A percentile compares a stretch with the other conserved stretches of the same genome.
Evolutionary conservation across 768 basidiomycete species (phyloP).

Genomic region (Rhizopogon vinicolor): DNA sequence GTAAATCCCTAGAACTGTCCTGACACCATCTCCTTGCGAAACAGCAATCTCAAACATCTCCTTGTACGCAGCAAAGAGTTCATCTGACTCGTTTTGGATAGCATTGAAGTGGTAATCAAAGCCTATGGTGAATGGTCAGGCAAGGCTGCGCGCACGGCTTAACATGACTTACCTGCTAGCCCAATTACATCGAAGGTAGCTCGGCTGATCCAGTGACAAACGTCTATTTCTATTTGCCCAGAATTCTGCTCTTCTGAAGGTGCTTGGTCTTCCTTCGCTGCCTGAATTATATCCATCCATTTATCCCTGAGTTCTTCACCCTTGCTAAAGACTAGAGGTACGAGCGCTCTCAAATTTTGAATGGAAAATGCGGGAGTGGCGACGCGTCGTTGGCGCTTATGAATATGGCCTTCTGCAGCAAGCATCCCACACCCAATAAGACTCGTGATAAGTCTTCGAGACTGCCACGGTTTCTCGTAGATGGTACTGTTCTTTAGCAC

Average conservation of each 20-base stretch:
- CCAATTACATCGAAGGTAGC: conserved; percentile 92
- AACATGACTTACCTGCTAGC: conserved; percentile 57
- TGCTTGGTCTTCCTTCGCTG: conserved; percentile 15
- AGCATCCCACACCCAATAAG: conserved; percentile 85
- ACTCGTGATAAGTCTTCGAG: conserved; percentile 65
- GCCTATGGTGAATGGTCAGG: conserved; percentile 34
- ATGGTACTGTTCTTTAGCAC: conserved; percentile 66
- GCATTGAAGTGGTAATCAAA: conserved; percentile 88
- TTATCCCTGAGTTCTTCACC: conserved; percentile 56
- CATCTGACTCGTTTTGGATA: conserved; percentile 73
- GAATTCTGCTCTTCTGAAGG: conserved; percentile 10
- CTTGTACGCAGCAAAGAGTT: conserved; percentile 74
- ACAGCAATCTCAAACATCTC: conserved; percentile 80
- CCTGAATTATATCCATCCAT: conserved; percentile 48
- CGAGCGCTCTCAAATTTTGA: conserved; percentile 69
- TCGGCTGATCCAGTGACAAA: conserved; percentile 76
- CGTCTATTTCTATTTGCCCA: conserved; percentile 51
- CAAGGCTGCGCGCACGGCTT: neutral
- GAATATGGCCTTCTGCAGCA: conserved; percentile 69
- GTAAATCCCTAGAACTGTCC: conserved; percentile 50
- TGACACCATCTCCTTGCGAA: conserved; percentile 44
- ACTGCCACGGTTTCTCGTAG: conserved; percentile 84
- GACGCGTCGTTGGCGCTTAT: conserved; percentile 78
- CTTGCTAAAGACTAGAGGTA: conserved; percentile 69
- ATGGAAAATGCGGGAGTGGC: conserved; percentile 75